A percentile compares a stretch with the other conserved stretches of the same genome.
Conservation (phyloP, 192 early-diverging fungal species). For the Chytriomyces sp. region DNA sequence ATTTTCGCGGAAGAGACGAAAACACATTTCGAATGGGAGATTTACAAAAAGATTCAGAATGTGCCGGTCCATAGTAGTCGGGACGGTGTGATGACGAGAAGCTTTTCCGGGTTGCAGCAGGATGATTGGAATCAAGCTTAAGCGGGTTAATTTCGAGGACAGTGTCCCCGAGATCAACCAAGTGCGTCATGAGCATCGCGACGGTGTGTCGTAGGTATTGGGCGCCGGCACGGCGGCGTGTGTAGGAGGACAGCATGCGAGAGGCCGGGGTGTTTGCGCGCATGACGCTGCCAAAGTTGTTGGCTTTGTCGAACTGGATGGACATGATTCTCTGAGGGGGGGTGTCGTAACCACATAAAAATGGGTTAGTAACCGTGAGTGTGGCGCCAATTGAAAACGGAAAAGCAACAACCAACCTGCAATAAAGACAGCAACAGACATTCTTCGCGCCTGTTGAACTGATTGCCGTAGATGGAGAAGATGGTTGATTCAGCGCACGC, state of each 20-base stretch:
- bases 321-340: constrained; percentile 72
- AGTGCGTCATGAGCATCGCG: constrained; percentile 76
- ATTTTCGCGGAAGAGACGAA: neutral
- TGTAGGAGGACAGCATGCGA: constrained; percentile 98
- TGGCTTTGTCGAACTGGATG: constrained; percentile 87
- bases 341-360: neutral
- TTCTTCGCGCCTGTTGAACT: constrained; percentile 96
- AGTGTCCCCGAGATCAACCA: constrained; percentile 81
- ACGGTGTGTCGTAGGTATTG: constrained; percentile 88
- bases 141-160: constrained; percentile 95
- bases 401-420: constrained; percentile 62
- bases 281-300: constrained; percentile 85
- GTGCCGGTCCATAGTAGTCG: neutral
- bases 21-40: neutral
- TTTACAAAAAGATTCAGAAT: neutral
- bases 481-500: constrained; percentile 93
- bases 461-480: constrained; percentile 96
- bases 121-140: constrained; percentile 59
- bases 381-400: neutral
- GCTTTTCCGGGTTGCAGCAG: no score
- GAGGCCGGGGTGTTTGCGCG: constrained; percentile 95
- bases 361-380: neutral
- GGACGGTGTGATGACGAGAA: neutral
- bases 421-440: constrained; percentile 95
- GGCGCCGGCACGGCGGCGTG: constrained; percentile 87